These are phyloP conservation scores for Linum lewisii DNA, from an alignment of 345 rosid species.

Conservation along the genomic window DNA sequence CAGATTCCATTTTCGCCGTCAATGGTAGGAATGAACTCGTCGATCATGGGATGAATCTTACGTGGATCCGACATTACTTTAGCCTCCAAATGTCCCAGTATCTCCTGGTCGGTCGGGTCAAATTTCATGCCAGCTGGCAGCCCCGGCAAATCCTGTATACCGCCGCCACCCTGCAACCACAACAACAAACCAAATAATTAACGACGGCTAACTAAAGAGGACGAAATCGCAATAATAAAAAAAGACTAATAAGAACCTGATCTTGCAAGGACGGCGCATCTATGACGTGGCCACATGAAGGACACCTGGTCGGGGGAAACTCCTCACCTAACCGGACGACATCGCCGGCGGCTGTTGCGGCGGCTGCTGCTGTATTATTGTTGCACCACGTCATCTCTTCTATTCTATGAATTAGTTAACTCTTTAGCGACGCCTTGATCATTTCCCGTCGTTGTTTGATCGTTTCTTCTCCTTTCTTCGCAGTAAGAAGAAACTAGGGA, in stretches of 20 bases:
- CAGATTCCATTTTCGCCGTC: slow-evolving; percentile 92
- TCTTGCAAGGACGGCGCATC: slow-evolving; percentile 25
- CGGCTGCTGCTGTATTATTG: background rate
- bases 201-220: background rate
- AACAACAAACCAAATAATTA: background rate
- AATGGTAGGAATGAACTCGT: slow-evolving; percentile 77
- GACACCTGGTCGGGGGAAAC: slow-evolving; percentile 24
- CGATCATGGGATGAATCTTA: slow-evolving; percentile 73
- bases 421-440: background rate
- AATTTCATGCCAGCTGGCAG: slow-evolving; percentile 92
- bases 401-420: background rate
- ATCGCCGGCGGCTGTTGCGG: background rate
- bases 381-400: slow-evolving; percentile 1
- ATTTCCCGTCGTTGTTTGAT: too few species aligned
- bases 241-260: slow-evolving; percentile 33
- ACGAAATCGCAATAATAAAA: background rate
- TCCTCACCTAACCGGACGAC: background rate
- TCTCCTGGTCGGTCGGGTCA: slow-evolving; percentile 88
- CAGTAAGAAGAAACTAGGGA: too few species aligned
- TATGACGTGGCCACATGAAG: slow-evolving; percentile 67
- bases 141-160: slow-evolving; percentile 66
- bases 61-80: slow-evolving; percentile 44
- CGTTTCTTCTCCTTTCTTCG: too few species aligned
- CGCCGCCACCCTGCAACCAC: slow-evolving; percentile 14
- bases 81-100: slow-evolving; percentile 77